Evolutionary conservation across 1,284 basidiomycete species (phyloP).

Genomic region (Apiotrichum domesticum): DNA sequence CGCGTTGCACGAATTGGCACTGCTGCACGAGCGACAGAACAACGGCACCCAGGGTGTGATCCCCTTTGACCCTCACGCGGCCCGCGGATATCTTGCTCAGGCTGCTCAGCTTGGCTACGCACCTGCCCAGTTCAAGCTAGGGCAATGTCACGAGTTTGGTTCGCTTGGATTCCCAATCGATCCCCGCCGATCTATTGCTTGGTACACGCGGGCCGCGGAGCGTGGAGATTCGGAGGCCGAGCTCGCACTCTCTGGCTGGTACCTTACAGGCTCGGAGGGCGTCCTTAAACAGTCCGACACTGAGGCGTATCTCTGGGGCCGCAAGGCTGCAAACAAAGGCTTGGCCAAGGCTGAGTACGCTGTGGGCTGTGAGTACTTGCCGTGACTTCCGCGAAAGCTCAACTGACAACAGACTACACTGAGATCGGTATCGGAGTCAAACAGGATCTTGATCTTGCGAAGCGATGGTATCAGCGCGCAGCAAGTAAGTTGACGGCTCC

Average conservation of each 20-base stretch:
- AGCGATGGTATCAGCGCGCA: constrained; percentile 97
- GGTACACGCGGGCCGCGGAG: constrained; percentile 97
- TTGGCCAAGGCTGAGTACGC: constrained; percentile 92
- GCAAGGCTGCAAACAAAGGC: constrained; percentile 87
- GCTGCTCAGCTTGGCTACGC: constrained; percentile 91
- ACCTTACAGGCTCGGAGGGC: constrained; percentile 88
- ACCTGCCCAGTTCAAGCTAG: constrained; percentile 90
- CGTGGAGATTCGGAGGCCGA: constrained; percentile 92
- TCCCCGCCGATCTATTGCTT: constrained; percentile 86
- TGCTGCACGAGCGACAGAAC: constrained; percentile 69
- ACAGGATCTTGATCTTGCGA: constrained; percentile 90
- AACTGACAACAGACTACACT: constrained; percentile 61
- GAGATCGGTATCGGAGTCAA: constrained; percentile 98
- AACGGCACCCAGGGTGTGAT: constrained; percentile 30
- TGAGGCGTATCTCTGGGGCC: constrained; percentile 95
- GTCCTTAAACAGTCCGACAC: constrained; percentile 95
- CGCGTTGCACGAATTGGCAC: constrained; percentile 90
- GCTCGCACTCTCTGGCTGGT: constrained; percentile 95
- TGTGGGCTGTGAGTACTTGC: constrained; percentile 60
- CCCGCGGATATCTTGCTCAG: constrained; percentile 81
- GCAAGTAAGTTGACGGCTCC: constrained; percentile 60
- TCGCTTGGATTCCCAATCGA: constrained; percentile 83
- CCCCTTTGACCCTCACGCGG: constrained; percentile 55
- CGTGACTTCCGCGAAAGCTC: not conserved
- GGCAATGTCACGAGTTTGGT: constrained; percentile 92